Percentiles rank a stretch among this genome's conserved stretches.
Conservation (phyloP, 140 eudicot species). For the Senecio squalidus region DNA sequence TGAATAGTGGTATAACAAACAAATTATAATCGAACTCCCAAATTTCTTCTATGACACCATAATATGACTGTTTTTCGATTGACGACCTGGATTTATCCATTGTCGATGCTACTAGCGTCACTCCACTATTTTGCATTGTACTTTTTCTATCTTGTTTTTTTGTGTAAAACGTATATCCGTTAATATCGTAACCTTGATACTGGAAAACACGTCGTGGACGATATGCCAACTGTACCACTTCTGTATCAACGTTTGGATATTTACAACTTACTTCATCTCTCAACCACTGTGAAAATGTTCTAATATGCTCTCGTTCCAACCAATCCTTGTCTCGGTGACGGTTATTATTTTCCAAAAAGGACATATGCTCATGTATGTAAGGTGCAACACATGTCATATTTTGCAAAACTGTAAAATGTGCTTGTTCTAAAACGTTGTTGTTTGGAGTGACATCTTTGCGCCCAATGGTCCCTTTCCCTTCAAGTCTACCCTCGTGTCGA, state of each 20-base stretch:
- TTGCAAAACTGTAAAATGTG: no score
- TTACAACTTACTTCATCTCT: neutral
- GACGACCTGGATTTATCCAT: neutral
- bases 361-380: neutral
- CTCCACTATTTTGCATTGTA: neutral
- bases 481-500: neutral
- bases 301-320: neutral
- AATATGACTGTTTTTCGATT: neutral
- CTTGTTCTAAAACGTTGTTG: neutral
- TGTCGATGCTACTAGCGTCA: neutral
- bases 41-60: no score
- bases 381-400: neutral
- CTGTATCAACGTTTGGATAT: neutral
- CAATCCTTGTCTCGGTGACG: neutral
- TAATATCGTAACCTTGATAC: conserved; percentile 11
- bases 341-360: neutral
- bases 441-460: neutral
- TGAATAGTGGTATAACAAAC: no score
- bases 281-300: neutral
- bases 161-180: conserved; percentile 1
- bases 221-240: no score
- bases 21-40: no score
- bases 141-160: conserved; percentile 12
- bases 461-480: neutral
- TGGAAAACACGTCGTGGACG: neutral